phyloP scores from a whole-genome alignment of 352 stramenopile species.

The Globisporangium lucens region DNA sequence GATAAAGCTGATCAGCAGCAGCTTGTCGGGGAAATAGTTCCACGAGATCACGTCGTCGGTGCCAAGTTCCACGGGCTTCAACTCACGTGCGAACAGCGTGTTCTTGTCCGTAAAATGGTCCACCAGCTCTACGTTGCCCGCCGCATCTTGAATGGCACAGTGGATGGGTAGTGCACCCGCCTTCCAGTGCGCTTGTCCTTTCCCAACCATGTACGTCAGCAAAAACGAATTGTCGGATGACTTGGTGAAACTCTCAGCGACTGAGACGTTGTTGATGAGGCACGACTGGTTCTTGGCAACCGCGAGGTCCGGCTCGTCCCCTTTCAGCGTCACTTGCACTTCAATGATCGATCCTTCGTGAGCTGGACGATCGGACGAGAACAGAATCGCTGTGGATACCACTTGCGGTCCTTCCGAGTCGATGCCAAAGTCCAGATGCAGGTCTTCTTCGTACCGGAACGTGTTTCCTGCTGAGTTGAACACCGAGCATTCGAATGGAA shows the following conservation, averaged over 20 bases:
- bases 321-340: conserved; percentile 43
- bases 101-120: conserved; percentile 63
- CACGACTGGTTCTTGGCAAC: conserved; percentile 38
- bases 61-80: conserved; percentile 60
- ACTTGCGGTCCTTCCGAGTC: conserved; percentile 46
- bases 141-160: conserved; percentile 47
- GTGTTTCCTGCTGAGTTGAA: conserved; percentile 38
- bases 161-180: conserved; percentile 47
- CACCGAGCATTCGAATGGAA: conserved; percentile 44
- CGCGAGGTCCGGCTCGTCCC: conserved; percentile 35
- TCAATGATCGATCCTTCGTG: conserved; percentile 68
- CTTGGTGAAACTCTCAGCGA: conserved; percentile 46
- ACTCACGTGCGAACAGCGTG: conserved; percentile 55
- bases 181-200: conserved; percentile 52
- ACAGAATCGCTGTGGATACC: conserved; percentile 42
- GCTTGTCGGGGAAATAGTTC: conserved; percentile 50
- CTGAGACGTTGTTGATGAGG: conserved; percentile 59
- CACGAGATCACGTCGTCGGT: conserved; percentile 42
- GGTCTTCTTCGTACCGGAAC: conserved; percentile 33
- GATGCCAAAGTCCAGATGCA: conserved; percentile 49
- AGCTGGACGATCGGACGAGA: conserved; percentile 54
- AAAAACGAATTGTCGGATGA: conserved; percentile 44
- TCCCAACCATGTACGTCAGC: conserved; percentile 59
- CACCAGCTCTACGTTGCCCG: conserved; percentile 49
- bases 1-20: conserved; percentile 50